A percentile compares a stretch with the other conserved stretches of the same genome.
These are phyloP conservation scores for Hypoxylon trugodes DNA, from an alignment of 495 filamentous ascomycete genomes.

Conservation along the genomic window DNA sequence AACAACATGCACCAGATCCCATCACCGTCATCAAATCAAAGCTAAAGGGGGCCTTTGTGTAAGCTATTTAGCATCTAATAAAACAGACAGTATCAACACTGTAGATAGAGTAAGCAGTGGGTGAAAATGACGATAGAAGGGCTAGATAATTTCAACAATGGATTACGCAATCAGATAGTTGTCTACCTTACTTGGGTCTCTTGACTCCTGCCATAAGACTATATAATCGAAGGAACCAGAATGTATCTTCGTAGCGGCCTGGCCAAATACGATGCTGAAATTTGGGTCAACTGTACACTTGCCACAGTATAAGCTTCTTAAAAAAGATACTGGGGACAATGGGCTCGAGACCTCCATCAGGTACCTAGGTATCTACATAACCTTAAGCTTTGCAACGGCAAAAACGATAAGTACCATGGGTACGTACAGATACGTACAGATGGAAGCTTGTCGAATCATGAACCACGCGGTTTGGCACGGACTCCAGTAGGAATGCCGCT, in stretches of 20 bases:
- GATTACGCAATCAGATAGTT: constrained; percentile 30
- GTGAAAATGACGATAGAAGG: constrained; percentile 35
- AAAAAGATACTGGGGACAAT: constrained; percentile 10
- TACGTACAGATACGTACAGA: neutral
- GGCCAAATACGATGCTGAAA: constrained; percentile 18
- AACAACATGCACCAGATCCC: constrained; percentile 7
- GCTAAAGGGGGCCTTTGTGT: constrained; percentile 3
- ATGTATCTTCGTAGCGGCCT: constrained; percentile 24
- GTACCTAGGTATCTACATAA: neutral
- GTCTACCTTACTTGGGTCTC: constrained; percentile 6
- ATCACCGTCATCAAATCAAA: constrained; percentile 8
- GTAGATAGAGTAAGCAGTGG: constrained; percentile 33
- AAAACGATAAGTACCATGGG: no score
- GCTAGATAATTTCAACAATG: constrained; percentile 14
- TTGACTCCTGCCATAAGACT: no score
- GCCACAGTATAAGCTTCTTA: constrained; percentile 24
- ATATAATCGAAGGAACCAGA: no score
- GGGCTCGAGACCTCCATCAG: neutral
- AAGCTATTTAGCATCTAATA: no score
- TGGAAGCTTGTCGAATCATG: constrained; percentile 37
- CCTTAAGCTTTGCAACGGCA: no score
- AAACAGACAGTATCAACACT: constrained; percentile 11
- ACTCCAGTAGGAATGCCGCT: constrained; percentile 35
- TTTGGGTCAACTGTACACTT: constrained; percentile 25
- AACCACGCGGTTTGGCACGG: constrained; percentile 40